Base-by-base conservation (phyloP, 75 land plant genomes). In the Sequoiadendron giganteum region DNA sequence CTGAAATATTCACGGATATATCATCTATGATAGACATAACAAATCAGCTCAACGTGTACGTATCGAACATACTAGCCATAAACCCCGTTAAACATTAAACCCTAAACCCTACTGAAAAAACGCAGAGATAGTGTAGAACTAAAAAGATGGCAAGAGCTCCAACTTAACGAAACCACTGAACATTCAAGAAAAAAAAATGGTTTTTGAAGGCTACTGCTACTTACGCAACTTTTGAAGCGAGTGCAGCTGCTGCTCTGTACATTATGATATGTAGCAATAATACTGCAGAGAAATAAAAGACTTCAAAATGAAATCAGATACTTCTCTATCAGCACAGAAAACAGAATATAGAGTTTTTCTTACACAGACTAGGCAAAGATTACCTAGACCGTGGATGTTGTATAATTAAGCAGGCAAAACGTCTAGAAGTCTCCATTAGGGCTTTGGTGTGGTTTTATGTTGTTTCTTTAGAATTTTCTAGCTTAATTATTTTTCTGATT, bases 361-460 rank as follows among this genome's bases (percentile, higher is more conserved):
- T 21, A 4, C 65, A 8, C 11, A 72, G 36, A 7, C 30, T 72
- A 72, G 13, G 34, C 30, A 1, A 72, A 72, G 76, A 75, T 13
- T 34, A 34, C 14, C 77, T 32, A 10, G n/a, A 10, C 77, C 34
- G 0, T 34, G 2, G 38, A n/a, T 32, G 16, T 75, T 75, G 48
- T 43, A 45, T 42, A 5, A 42, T 42, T 42, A 80, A 42, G 38
- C 45, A 81, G 30, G 10, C 10, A 19, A 38, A 45, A 21, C 45
- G 83, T 81, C 83, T 45, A 81, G 83, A 81, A 81, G 83, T 4
- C 49, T 81, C 83, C 25, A 81, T 45, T 81, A 81, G 83, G 83
- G 83, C n/a, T 43, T 81, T 45, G 83, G 45, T 75, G n/a, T 34
- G 9, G 28, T 65, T 21, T 25, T 65, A 25, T 58, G 25, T 58